Evolutionary conservation across 192 early-diverging fungal species (phyloP), one percentile per base, ranked within the genome.

Genomic region (Coemansia sp.): DNA sequence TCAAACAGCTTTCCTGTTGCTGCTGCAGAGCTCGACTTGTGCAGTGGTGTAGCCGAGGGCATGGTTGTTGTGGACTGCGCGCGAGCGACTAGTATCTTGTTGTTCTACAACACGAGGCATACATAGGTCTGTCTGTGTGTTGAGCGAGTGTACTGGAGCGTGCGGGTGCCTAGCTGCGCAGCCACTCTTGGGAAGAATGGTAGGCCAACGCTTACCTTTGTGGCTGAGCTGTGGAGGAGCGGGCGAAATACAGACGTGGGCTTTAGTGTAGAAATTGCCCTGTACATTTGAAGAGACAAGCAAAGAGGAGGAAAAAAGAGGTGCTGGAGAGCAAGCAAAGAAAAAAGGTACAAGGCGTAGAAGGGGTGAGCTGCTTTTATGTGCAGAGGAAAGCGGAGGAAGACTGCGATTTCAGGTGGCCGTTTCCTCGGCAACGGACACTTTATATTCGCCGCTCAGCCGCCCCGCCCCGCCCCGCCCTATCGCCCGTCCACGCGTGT

Each of bases 1-100:
- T 84, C 83, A 58, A 84, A 83, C 80, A 93, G 87, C 62, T 87
- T 87, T 3, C 85, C 29, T 32, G 2, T 7, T 2, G 29, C 44
- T 4, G 69, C n/a, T 24, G 58, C 55, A 26, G 46, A 55, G 57
- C 37, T 24, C 17, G 63, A 26, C 65, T 67, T 67, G 35, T 41
- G 48, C 58, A 63, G 29, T 22, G 57, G 61, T 37, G 76, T 19
- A 10, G 69, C 50, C 8, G 71, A 67, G 26, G 65, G 61, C 71
- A 74, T 74, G 57, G 61, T 42, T 36, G 61, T 60, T 42, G 67
- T 56, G n/a, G 64, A 62, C 36, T 46, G 60, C 18, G 64, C n/a
- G 44, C 57, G 41, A 26, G 58, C 41, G 36, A 56, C 21, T 21
- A 64, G 26, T 7, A 29, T 33, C 44, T 62, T 62, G 41, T 35